Evolutionary conservation across 2,329 filamentous ascomycete species (phyloP).

Genomic region (Xylariaceae sp.): DNA sequence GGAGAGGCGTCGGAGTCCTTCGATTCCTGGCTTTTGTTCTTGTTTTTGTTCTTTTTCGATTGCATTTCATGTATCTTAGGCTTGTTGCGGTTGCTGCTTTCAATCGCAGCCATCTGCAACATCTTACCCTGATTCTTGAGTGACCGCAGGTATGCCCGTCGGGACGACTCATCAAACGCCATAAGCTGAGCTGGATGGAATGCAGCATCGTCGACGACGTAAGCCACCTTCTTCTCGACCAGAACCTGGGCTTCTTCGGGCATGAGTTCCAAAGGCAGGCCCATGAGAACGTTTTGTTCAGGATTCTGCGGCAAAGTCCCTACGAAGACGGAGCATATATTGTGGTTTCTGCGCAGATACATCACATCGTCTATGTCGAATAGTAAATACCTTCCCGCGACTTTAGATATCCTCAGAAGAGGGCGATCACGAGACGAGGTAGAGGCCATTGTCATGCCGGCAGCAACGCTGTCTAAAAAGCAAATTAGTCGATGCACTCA

Average conservation of each 20-base stretch:
- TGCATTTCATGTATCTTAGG: slow-evolving; percentile 10
- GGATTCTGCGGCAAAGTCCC: slow-evolving; percentile 88
- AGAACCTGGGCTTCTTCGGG: slow-evolving; percentile 83
- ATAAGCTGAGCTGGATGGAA: slow-evolving; percentile 63
- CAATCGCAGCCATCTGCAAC: slow-evolving; percentile 29
- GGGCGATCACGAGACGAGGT: slow-evolving; percentile 14
- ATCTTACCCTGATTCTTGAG: slow-evolving; percentile 40
- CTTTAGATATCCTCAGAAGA: slow-evolving; percentile 70
- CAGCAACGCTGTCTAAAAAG: slow-evolving; percentile 9
- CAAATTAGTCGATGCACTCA: slow-evolving; percentile 19
- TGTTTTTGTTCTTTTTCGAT: slow-evolving; percentile 16
- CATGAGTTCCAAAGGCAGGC: slow-evolving; percentile 82
- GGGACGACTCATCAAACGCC: slow-evolving; percentile 51
- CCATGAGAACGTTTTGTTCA: slow-evolving; percentile 90
- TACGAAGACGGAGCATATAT: slow-evolving; percentile 79
- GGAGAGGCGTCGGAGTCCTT: slow-evolving; percentile 3
- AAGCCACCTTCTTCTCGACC: slow-evolving; percentile 69
- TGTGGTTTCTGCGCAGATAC: slow-evolving; percentile 70
- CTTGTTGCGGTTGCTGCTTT: slow-evolving; percentile 17
- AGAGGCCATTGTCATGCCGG: slow-evolving; percentile 19
- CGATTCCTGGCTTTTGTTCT: not conserved
- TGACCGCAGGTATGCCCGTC: slow-evolving; percentile 59
- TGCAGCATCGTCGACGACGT: slow-evolving; percentile 72
- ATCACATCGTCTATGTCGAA: slow-evolving; percentile 81
- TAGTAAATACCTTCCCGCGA: slow-evolving; percentile 77